phyloP scores from a whole-genome alignment of 2,329 filamentous ascomycete species.

The Mariannaea elegans region DNA sequence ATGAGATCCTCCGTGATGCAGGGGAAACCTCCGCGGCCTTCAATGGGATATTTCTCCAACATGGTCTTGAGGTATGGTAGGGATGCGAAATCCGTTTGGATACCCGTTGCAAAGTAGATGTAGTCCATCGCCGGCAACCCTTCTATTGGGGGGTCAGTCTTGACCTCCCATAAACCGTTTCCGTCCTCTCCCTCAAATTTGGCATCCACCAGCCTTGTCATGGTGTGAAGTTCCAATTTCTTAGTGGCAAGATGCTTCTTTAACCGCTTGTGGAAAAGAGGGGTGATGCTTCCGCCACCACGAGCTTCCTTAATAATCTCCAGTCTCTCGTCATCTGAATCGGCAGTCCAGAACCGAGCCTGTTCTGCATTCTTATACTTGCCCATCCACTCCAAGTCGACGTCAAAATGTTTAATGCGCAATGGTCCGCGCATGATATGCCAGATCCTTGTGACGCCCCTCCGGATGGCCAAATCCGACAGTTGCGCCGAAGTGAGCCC shows the following conservation, averaged over 20 bases:
- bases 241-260: constrained; percentile 64
- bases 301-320: constrained; percentile 72
- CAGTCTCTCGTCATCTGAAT: constrained; percentile 73
- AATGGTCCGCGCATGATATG: constrained; percentile 71
- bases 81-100: constrained; percentile 67
- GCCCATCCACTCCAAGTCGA: constrained; percentile 80
- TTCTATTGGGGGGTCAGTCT: constrained; percentile 61
- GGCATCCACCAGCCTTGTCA: constrained; percentile 64
- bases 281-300: constrained; percentile 80
- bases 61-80: constrained; percentile 71
- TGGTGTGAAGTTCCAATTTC: constrained; percentile 63
- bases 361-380: constrained; percentile 84
- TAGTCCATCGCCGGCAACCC: constrained; percentile 69
- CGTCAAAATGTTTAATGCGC: constrained; percentile 79
- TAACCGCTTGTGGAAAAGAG: constrained; percentile 72
- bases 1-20: constrained; percentile 79
- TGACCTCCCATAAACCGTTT: constrained; percentile 50
- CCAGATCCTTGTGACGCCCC: constrained; percentile 73
- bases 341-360: constrained; percentile 79
- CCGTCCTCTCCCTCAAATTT: constrained; percentile 56
- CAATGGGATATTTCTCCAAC: constrained; percentile 66
- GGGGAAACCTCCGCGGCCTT: constrained; percentile 71
- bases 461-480: constrained; percentile 70
- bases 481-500: constrained; percentile 81
- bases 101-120: constrained; percentile 80